Conservation (phyloP, 2,329 filamentous ascomycete species). For the Colletotrichum nymphaeae region DNA sequence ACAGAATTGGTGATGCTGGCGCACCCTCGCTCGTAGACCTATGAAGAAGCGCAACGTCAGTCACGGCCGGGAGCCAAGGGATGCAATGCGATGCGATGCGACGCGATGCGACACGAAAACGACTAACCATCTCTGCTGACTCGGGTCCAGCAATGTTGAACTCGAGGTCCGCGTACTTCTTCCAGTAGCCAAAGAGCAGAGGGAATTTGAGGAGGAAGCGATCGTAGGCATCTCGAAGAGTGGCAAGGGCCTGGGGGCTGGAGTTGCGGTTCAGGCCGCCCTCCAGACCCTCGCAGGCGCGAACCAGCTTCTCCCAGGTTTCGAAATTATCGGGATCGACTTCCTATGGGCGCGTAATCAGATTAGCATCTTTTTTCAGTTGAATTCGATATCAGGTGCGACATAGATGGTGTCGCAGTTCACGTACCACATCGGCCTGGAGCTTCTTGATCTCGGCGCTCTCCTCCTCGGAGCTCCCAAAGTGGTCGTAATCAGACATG, state of each 20-base stretch:
- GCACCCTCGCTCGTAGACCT: conserved; percentile 96
- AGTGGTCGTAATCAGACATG: conserved; percentile 79
- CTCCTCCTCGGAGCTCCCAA: conserved; percentile 82
- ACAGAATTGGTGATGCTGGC: conserved; percentile 94
- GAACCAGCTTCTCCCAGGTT: conserved; percentile 92
- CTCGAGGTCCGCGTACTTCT: conserved; percentile 98
- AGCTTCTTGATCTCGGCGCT: conserved; percentile 85
- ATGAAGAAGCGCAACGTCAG: conserved; percentile 19
- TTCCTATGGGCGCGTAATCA: conserved; percentile 53
- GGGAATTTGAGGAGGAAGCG: conserved; percentile 95
- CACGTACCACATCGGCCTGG: conserved; percentile 79
- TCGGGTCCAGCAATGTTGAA: conserved; percentile 97
- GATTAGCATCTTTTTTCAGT: conserved; percentile 1
- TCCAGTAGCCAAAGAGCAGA: conserved; percentile 98
- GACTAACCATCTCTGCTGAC: conserved; percentile 90
- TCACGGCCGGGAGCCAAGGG: conserved; percentile 16
- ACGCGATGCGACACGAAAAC: not conserved
- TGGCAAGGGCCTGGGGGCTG: conserved; percentile 90
- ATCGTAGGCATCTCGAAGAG: conserved; percentile 89
- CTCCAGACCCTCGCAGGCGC: conserved; percentile 84
- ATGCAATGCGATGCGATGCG: conserved; percentile 10
- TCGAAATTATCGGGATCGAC: conserved; percentile 91
- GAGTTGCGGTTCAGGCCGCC: conserved; percentile 97
- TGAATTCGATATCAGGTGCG: conserved; percentile 1
- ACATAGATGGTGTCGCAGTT: conserved; percentile 8